A percentile compares a stretch with the other conserved stretches of the same genome.
phyloP scores from a whole-genome alignment of 257 asterid species.

The Dorcoceras hygrometricum region DNA sequence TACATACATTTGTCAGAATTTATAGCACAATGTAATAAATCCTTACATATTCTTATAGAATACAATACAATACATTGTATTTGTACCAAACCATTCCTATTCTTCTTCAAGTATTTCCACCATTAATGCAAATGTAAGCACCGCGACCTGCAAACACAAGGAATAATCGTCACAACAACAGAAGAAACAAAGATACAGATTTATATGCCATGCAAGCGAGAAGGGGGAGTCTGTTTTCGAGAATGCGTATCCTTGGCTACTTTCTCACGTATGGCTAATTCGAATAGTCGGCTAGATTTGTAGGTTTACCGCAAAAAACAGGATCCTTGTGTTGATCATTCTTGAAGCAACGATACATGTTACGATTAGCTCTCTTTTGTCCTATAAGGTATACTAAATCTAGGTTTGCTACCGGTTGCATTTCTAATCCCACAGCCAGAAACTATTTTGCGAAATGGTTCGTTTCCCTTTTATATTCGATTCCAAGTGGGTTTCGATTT shows the following conservation, averaged over 20 bases:
- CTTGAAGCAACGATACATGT: too few relatives aligned
- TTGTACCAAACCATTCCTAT: conserved; percentile 5
- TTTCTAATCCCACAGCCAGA: too few relatives aligned
- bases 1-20: conserved; percentile 19
- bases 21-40: conserved; percentile 12
- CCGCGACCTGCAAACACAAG: conserved; percentile 10
- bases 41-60: conserved; percentile 7
- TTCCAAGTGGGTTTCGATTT: not conserved
- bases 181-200: not conserved
- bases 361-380: too few relatives aligned
- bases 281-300: too few relatives aligned
- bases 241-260: too few relatives aligned
- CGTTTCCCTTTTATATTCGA: not conserved
- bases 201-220: too few relatives aligned
- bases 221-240: too few relatives aligned
- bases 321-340: too few relatives aligned
- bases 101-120: conserved; percentile 19
- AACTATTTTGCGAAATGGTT: not conserved
- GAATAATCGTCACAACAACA: not conserved
- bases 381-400: too few relatives aligned
- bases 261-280: too few relatives aligned
- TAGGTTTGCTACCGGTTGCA: too few relatives aligned
- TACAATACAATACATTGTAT: conserved; percentile 6
- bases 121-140: conserved; percentile 10
- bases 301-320: too few relatives aligned